Evolutionary conservation across 352 stramenopile species (phyloP), one percentile per base, ranked within the genome.

Genomic region (Plasmopara halstedii): DNA sequence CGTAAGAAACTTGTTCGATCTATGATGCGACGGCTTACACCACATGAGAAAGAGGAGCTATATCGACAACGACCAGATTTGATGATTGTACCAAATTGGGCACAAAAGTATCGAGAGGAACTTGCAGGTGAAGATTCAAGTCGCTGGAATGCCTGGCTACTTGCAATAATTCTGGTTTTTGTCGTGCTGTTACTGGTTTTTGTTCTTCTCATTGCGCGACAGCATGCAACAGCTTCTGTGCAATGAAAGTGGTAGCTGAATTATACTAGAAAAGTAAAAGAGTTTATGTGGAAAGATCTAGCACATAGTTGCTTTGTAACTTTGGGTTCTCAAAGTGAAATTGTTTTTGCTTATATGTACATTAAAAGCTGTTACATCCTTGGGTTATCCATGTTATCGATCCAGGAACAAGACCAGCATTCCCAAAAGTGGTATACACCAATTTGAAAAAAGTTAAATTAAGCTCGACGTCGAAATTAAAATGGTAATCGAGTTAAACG

Each of bases 11-110:
- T 85, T 18, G 67, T 82, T 20, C 62, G 67, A 46, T 71, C 67
- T 11, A 76, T 89, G 56, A 93, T 93, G 70, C 79, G 82, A 31
- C 70, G 82, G 19, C 64, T 93, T 22, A 91, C 70, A 6, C 74
- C 82, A 4, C 72, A 57, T 17, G 82, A 93, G 51, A 93, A 93
- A 47, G 82, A 93, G 56, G 82, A 87, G 53, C 61, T 93, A 21
- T 93, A 93, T 38, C 50, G 66, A 23, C 64, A 85, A 59, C 79
- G 82, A 22, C 82, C 82, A 17, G 82, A 93, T 31, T 46, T 93
- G 43, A 88, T 87, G 77, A 93, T 93, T 58, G 66, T 90, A 37
- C 82, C 82, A 3, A 93, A 93, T 42, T 93, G 82, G 82, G 82
- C 82, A 6, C 79, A 91, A 40, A 93, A 93, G 48, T 93, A 93